Conservation (phyloP, 2,329 filamentous ascomycete species). For the Alternaria sp. region DNA sequence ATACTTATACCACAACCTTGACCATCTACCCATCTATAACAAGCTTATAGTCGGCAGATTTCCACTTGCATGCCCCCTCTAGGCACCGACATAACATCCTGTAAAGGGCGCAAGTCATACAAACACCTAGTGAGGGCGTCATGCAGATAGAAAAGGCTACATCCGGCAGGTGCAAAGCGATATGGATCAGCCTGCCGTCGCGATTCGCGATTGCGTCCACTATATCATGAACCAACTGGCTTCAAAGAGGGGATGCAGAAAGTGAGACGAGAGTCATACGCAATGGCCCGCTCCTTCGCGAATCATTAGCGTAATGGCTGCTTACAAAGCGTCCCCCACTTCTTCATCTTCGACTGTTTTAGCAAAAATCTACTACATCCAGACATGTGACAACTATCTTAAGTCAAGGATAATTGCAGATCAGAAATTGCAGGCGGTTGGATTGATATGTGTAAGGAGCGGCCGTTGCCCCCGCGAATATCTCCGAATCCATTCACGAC, state of each 20-base stretch:
- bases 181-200: background rate
- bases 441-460: background rate
- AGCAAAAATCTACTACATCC: background rate
- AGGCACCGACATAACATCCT: background rate
- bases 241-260: background rate
- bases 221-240: background rate
- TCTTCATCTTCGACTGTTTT: background rate
- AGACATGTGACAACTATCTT: background rate
- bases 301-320: slow-evolving; percentile 8
- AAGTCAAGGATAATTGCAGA: background rate
- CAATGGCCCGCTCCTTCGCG: background rate
- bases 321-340: background rate
- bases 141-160: background rate
- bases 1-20: background rate
- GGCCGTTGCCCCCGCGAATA: background rate
- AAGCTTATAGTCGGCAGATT: background rate
- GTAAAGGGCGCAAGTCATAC: background rate
- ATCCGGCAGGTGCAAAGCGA: background rate
- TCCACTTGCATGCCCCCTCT: background rate
- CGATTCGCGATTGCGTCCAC: background rate
- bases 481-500: slow-evolving; percentile 7
- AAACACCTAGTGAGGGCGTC: background rate
- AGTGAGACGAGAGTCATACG: slow-evolving; percentile 1
- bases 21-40: background rate
- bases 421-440: background rate